These are phyloP conservation scores for Cladosporium sp. DNA, from an alignment of 2,329 filamentous ascomycete genomes.

Conservation along the genomic window DNA sequence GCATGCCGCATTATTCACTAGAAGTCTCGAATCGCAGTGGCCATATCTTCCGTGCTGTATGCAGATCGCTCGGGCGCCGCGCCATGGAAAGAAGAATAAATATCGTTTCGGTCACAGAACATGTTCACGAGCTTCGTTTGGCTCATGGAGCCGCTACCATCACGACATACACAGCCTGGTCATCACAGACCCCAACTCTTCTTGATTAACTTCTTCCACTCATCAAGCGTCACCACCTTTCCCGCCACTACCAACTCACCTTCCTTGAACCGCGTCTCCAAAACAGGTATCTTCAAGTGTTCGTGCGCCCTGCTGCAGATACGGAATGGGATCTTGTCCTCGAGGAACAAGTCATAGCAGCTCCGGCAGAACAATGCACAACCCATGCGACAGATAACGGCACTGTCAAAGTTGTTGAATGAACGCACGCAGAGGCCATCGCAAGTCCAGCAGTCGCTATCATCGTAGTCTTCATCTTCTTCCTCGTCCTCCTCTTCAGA, in stretches of 20 bases:
- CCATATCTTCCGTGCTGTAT: no score
- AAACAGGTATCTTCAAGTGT: background rate
- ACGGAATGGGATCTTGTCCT: conserved; percentile 4
- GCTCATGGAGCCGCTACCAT: background rate
- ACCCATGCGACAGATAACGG: background rate
- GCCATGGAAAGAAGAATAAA: no score
- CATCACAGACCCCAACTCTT: background rate
- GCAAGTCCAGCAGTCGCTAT: background rate
- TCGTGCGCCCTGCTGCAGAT: conserved; percentile 10
- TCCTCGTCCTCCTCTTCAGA: background rate
- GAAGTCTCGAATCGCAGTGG: no score
- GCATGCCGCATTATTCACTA: no score
- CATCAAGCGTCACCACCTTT: conserved; percentile 1
- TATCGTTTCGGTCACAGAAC: background rate
- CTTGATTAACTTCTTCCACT: conserved; percentile 8
- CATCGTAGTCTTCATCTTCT: background rate
- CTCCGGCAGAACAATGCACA: background rate
- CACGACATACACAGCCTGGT: background rate
- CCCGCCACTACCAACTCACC: conserved; percentile 6
- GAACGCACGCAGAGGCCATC: background rate
- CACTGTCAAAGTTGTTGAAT: conserved; percentile 4
- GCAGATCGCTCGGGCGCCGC: no score
- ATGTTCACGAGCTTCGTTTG: background rate
- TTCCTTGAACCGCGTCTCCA: conserved; percentile 10
- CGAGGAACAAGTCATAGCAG: conserved; percentile 2